Conservation (phyloP, 805 yeast species). For the Lipomyces yamanashiensis region DNA sequence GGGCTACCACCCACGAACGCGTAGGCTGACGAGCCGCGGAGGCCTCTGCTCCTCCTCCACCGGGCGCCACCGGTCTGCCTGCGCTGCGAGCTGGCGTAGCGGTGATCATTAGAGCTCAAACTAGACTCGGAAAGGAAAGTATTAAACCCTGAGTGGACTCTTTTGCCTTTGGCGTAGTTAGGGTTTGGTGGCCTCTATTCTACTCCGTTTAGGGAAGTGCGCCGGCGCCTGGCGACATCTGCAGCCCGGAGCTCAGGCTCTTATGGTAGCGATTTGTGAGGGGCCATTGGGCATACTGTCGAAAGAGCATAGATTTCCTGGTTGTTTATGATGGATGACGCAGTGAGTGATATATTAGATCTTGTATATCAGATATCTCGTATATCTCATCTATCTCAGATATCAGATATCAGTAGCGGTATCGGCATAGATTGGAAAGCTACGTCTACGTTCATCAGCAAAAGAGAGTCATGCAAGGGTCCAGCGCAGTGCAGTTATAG, state of each 20-base stretch:
- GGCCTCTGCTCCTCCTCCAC: neutral
- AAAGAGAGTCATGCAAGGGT: no score
- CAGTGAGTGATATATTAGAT: no score
- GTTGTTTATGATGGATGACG: no score
- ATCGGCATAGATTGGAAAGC: no score
- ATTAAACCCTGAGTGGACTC: neutral
- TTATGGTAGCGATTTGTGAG: neutral
- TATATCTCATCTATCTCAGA: no score
- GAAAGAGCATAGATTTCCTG: no score
- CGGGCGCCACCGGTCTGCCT: conserved; percentile 19
- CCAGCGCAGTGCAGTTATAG: no score
- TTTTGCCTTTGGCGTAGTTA: neutral
- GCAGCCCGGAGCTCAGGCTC: neutral
- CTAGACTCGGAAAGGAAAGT: neutral
- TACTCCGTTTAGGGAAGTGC: conserved; percentile 4
- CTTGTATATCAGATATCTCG: no score
- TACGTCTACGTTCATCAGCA: no score
- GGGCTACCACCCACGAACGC: neutral
- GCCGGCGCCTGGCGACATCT: conserved; percentile 9
- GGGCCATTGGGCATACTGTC: no score
- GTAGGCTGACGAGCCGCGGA: neutral
- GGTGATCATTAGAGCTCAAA: neutral
- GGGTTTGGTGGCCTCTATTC: neutral
- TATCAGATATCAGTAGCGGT: no score
- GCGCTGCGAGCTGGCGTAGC: neutral